These are phyloP conservation scores for Hanseniaspora taiwanica DNA, from an alignment of 805 yeast genomes.

Conservation along the genomic window DNA sequence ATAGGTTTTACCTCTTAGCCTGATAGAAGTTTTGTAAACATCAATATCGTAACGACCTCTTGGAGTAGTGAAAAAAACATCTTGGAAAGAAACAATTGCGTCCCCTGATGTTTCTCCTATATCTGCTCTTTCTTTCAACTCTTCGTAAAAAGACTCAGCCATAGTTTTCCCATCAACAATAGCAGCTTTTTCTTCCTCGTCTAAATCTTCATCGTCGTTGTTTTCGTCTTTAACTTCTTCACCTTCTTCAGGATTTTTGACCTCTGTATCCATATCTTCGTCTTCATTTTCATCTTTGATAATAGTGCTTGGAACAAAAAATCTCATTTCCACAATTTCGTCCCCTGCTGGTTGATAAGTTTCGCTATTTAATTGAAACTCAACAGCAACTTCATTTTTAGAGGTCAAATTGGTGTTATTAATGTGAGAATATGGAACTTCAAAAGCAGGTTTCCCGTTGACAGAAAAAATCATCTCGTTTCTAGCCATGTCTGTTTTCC, in stretches of 20 bases:
- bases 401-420: slow-evolving; percentile 82
- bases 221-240: slow-evolving; percentile 24
- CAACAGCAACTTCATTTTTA: slow-evolving; percentile 86
- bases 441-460: slow-evolving; percentile 82
- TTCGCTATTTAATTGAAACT: slow-evolving; percentile 49
- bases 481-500: slow-evolving; percentile 81
- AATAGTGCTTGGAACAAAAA: slow-evolving; percentile 82
- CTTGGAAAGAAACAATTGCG: slow-evolving; percentile 85
- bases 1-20: slow-evolving; percentile 93
- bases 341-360: slow-evolving; percentile 69
- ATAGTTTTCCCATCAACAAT: slow-evolving; percentile 38
- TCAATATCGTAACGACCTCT: slow-evolving; percentile 98
- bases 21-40: slow-evolving; percentile 73
- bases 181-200: slow-evolving; percentile 16
- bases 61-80: slow-evolving; percentile 86
- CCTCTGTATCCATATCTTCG: slow-evolving; percentile 22
- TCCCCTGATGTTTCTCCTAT: slow-evolving; percentile 92
- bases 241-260: slow-evolving; percentile 20
- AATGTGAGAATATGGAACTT: slow-evolving; percentile 70
- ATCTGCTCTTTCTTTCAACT: slow-evolving; percentile 82
- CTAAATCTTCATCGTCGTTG: slow-evolving; percentile 9
- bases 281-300: slow-evolving; percentile 28
- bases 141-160: slow-evolving; percentile 81
- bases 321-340: slow-evolving; percentile 87
- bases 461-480: slow-evolving; percentile 80